These are phyloP conservation scores for Globisporangium cederbergense DNA, from an alignment of 352 stramenopile species.

Conservation along the genomic window DNA sequence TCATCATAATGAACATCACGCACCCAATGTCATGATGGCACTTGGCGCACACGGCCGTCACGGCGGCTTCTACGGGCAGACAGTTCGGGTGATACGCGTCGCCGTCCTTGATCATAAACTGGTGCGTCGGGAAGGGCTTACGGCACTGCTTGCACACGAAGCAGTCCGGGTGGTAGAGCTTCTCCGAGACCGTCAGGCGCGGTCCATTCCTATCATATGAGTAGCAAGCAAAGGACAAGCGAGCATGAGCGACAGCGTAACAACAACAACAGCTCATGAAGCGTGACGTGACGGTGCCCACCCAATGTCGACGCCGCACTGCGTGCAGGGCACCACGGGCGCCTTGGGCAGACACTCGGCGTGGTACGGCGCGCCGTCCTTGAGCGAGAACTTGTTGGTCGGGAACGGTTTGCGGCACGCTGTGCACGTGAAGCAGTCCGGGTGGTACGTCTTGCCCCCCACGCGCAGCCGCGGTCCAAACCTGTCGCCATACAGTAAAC, in stretches of 20 bases:
- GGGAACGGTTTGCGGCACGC: conserved; percentile 29
- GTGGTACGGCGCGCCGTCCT: conserved; percentile 37
- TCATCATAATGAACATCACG: neutral
- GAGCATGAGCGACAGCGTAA: neutral
- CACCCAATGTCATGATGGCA: conserved; percentile 21
- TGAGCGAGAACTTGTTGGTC: conserved; percentile 34
- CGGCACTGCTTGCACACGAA: conserved; percentile 47
- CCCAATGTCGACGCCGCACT: conserved; percentile 14
- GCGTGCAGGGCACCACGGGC: conserved; percentile 2
- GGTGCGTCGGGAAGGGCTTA: conserved; percentile 30
- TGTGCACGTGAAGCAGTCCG: conserved; percentile 47
- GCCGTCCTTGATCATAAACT: conserved; percentile 52
- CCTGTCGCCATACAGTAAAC: neutral
- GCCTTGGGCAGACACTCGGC: conserved; percentile 28
- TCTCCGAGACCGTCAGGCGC: conserved; percentile 35
- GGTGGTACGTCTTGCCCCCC: conserved; percentile 38
- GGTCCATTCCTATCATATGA: conserved; percentile 20
- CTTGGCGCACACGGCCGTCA: conserved; percentile 17
- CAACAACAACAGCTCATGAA: too few relatives aligned
- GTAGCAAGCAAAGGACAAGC: too few relatives aligned
- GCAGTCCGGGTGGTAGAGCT: conserved; percentile 44
- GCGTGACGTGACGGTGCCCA: neutral
- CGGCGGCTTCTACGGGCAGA: conserved; percentile 14
- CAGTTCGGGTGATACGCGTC: conserved; percentile 64
- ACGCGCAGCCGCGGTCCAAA: conserved; percentile 38